Evolutionary conservation across 345 rosid species (phyloP).

Genomic region (Cochlearia excelsa): DNA sequence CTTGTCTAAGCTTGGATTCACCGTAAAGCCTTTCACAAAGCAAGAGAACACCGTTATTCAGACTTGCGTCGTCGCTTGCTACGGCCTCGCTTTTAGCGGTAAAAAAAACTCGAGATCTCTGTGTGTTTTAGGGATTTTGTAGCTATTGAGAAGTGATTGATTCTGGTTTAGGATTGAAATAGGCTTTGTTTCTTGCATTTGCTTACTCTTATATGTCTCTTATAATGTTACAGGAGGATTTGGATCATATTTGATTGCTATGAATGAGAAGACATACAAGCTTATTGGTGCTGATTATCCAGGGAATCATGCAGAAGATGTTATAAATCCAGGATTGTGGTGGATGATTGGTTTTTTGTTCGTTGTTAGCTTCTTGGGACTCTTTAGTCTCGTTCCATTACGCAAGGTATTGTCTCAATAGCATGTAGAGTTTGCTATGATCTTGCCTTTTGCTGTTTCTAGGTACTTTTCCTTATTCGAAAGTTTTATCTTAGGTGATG

Average conservation of each 20-base stretch:
- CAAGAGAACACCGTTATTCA: conserved; percentile 95
- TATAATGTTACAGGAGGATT: conserved; percentile 60
- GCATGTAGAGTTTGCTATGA: no score
- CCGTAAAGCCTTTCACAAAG: conserved; percentile 66
- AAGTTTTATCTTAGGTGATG: conserved; percentile 58
- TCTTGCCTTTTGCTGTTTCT: not conserved
- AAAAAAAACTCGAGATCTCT: not conserved
- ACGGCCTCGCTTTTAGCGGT: conserved; percentile 91
- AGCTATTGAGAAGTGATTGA: no score
- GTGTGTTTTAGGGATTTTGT: no score
- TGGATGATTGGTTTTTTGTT: conserved; percentile 92
- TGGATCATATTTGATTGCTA: conserved; percentile 81
- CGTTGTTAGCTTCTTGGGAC: conserved; percentile 86
- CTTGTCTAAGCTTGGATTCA: conserved; percentile 55
- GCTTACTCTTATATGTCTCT: not conserved
- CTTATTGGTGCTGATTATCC: conserved; percentile 86
- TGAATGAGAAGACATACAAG: conserved; percentile 80
- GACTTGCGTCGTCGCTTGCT: conserved; percentile 96
- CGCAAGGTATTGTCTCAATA: conserved; percentile 57
- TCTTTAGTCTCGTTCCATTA: conserved; percentile 81
- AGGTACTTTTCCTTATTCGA: not conserved
- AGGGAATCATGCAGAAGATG: conserved; percentile 67
- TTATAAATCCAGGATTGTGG: conserved; percentile 71
- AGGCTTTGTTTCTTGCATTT: not conserved
- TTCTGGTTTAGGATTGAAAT: not conserved